These are phyloP conservation scores for Erythrobasidium hasegawianum DNA, from an alignment of 1,284 basidiomycete species.

Conservation along the genomic window DNA sequence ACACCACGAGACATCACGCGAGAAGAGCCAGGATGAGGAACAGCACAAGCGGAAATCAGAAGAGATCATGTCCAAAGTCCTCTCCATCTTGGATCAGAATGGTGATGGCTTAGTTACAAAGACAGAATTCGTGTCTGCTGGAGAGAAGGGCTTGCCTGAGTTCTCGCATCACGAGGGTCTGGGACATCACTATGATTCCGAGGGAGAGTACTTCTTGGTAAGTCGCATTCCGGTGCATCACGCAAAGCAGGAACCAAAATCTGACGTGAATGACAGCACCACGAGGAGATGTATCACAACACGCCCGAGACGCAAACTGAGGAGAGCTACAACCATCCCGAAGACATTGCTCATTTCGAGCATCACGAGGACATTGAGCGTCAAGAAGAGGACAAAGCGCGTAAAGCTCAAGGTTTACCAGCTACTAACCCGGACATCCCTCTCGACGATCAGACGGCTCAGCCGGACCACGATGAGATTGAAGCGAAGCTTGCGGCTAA, in stretches of 20 bases:
- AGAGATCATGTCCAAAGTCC: constrained; percentile 70
- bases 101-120: constrained; percentile 71
- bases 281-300: constrained; percentile 90
- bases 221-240: no score
- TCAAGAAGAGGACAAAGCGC: constrained; percentile 77
- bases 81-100: constrained; percentile 71
- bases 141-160: constrained; percentile 72
- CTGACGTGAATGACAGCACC: constrained; percentile 89
- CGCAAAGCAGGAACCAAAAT: no score
- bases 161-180: constrained; percentile 65
- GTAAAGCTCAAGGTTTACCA: constrained; percentile 72
- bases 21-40: constrained; percentile 73
- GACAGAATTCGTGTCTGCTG: constrained; percentile 75
- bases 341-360: constrained; percentile 71
- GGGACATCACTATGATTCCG: constrained; percentile 81
- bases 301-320: constrained; percentile 97
- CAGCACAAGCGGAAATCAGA: constrained; percentile 82
- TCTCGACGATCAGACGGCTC: constrained; percentile 36
- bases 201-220: constrained; percentile 53
- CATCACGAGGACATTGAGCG: constrained; percentile 84
- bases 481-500: constrained; percentile 35
- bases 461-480: constrained; percentile 51
- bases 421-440: constrained; percentile 47
- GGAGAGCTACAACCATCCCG: constrained; percentile 86
- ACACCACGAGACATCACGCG: constrained; percentile 87